These are phyloP conservation scores for Psilocybe cyanescens DNA, from an alignment of 768 basidiomycete species.

Conservation along the genomic window DNA sequence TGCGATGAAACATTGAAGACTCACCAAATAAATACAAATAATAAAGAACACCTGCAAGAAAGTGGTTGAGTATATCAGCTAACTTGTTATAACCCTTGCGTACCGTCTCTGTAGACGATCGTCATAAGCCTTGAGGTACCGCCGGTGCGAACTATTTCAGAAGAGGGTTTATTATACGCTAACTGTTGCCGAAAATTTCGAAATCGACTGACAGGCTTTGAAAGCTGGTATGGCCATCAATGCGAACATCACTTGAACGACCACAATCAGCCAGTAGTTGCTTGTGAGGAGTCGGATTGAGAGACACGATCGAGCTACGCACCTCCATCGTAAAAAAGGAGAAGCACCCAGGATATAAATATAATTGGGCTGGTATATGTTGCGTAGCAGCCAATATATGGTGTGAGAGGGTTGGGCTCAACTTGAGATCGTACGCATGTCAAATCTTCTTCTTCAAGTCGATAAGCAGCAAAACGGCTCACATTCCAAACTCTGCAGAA, in stretches of 20 bases:
- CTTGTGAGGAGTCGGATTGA: background rate
- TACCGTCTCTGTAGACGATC: conserved; percentile 21
- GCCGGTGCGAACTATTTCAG: conserved; percentile 6
- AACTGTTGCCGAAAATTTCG: no score
- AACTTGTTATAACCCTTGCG: background rate
- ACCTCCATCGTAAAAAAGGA: conserved; percentile 21
- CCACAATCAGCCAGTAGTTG: background rate
- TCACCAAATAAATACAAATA: conserved; percentile 26
- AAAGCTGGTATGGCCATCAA: conserved; percentile 21
- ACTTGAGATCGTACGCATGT: conserved; percentile 8
- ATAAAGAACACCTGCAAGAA: conserved; percentile 20
- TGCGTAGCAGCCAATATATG: conserved; percentile 23
- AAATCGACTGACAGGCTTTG: conserved; percentile 16
- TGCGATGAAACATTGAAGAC: background rate
- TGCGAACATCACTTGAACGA: conserved; percentile 17
- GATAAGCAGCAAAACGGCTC: background rate
- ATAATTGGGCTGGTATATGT: conserved; percentile 20
- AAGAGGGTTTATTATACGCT: background rate
- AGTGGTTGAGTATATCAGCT: background rate
- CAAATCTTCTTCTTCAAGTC: background rate
- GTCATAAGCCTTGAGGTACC: conserved; percentile 18
- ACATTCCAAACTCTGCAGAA: conserved; percentile 16
- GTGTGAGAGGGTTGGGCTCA: conserved; percentile 18
- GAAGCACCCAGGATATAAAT: conserved; percentile 20
- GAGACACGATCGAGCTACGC: background rate